Conservation (phyloP, 108 stramenopile species). For the Chaetoceros muelleri region DNA sequence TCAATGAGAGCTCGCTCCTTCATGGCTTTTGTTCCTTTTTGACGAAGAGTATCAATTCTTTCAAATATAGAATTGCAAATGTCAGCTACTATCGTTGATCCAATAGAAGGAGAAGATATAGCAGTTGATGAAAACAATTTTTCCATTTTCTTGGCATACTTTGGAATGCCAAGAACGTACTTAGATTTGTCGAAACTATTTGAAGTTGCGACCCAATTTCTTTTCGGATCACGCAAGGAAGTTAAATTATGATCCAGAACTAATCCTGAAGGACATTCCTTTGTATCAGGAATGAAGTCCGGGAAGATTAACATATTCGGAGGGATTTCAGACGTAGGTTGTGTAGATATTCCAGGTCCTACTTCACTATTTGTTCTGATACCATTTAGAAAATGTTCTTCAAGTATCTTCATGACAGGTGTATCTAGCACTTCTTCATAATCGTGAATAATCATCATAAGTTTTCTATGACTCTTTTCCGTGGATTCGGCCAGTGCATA, state of each 20-base stretch:
- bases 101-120: constrained; percentile 24
- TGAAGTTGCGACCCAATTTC: no score
- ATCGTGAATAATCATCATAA: constrained; percentile 70
- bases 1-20: constrained; percentile 91
- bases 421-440: constrained; percentile 71
- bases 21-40: constrained; percentile 70
- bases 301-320: constrained; percentile 19
- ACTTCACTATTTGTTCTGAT: constrained; percentile 29
- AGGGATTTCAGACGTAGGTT: constrained; percentile 21
- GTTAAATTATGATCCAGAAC: constrained; percentile 13
- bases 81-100: constrained; percentile 32
- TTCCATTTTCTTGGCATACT: constrained; percentile 49
- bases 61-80: constrained; percentile 70
- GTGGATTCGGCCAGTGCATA: constrained; percentile 88
- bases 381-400: constrained; percentile 50
- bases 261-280: constrained; percentile 13
- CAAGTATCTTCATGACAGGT: constrained; percentile 48
- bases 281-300: constrained; percentile 13
- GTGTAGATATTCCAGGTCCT: constrained; percentile 8
- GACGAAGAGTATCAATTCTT: constrained; percentile 68
- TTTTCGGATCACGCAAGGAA: no score
- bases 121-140: constrained; percentile 10
- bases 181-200: not conserved
- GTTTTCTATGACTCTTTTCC: constrained; percentile 83
- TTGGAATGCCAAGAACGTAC: constrained; percentile 1